Conservation (phyloP, 176 grass and related monocot genomes). For the Avena eriantha region DNA sequence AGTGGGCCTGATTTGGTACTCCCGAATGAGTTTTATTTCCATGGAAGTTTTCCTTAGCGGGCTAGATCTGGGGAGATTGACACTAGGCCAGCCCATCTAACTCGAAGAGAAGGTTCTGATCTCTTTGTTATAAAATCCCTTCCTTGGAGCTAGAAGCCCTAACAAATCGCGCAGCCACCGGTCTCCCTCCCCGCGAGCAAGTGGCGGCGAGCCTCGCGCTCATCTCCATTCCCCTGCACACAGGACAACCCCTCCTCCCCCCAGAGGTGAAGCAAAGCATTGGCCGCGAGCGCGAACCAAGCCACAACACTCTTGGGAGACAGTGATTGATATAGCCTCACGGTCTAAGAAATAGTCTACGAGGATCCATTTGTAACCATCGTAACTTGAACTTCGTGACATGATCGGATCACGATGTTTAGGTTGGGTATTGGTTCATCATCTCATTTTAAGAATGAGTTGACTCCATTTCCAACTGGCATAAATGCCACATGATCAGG, state of each 20-base stretch:
- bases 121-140: constrained; percentile 15
- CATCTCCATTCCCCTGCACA: constrained; percentile 28
- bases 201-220: constrained; percentile 49
- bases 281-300: background rate
- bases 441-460: too few species aligned
- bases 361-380: too few species aligned
- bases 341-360: too few species aligned
- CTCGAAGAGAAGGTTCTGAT: background rate
- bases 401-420: too few species aligned
- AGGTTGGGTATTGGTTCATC: too few species aligned
- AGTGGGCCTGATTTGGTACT: too few species aligned
- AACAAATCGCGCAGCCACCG: constrained; percentile 47
- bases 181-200: constrained; percentile 29
- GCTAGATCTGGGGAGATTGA: background rate
- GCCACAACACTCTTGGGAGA: too few species aligned
- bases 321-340: too few species aligned
- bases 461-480: too few species aligned
- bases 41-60: background rate
- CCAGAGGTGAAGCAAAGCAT: too few species aligned
- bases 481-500: too few species aligned
- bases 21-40: background rate
- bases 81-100: background rate
- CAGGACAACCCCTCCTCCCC: background rate
- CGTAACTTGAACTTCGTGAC: too few species aligned
- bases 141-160: constrained; percentile 18